Base-by-base conservation (phyloP, 257 asterid species). In the Marsdenia floribunda region DNA sequence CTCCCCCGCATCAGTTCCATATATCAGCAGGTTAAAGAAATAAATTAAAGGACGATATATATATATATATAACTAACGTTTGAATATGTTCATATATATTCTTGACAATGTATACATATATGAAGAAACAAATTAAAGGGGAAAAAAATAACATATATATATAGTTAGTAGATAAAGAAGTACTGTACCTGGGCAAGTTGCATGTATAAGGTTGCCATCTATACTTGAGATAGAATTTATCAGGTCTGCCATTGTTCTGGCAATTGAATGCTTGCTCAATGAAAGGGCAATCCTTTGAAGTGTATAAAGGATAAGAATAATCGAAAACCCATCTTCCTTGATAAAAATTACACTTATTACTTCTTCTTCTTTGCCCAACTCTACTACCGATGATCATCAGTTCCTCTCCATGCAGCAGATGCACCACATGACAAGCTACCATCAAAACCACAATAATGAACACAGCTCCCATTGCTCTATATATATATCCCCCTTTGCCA, bases 281-380 rank as follows among this genome's bases (percentile, higher is more conserved):
- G 44, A 88, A 88, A 0, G 91, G 88, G 16, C 93, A 88, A 61
- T 70, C 73, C 12, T 55, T 33, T 3, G 86, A 53, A 38, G 80
- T 40, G 35, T 88, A 88, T 14, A 80, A 76, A 19, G 93, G 89
- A 74, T 84, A 88, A 0, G 87, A 76, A 7, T 49, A n/a, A 71
- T 88, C 93, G 42, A 58, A 29, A 73, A 88, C 87, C 93, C 93
- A 88, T 4, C 66, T 75, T 40, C 93, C 93, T n/a, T 82, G 6
- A 49, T 81, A 88, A 21, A 84, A 24, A 73, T 86, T 74, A 54
- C 91, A 87, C 77, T 75, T 50, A 3, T 2, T 47, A 1, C 52
- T 26, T 74, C 72, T 60, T 74, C 72, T 60, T 42, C 71, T 49
- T 47, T 46, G 33, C 4, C 58, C 74, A 6, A 0, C 73, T 35